Base-by-base conservation (phyloP, 345 rosid genomes). In the Heritiera littoralis region DNA sequence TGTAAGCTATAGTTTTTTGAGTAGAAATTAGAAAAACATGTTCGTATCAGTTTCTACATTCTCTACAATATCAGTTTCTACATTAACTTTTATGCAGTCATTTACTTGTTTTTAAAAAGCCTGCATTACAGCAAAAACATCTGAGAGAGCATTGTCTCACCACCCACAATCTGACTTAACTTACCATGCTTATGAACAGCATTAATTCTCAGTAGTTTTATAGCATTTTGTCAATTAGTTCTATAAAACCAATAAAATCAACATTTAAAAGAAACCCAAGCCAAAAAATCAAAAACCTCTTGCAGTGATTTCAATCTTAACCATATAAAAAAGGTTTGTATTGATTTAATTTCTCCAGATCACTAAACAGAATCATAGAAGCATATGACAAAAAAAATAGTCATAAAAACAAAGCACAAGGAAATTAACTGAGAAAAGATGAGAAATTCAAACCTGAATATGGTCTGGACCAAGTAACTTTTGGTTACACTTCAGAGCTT, bases 381-480 rank as follows among this genome's bases (percentile, higher is more conserved):
- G 20, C 38, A 28, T 76, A 61, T 45, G 41, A 63, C 15, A 13
- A 60, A 46, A 59, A 35, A 35, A 35, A 3, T 35, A 35, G 38
- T 35, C 38, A 35, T 35, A 35, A 35, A 35, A 35, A 35, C 38
- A 35, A 35, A 18, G 6, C 59, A 40, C 40, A 66, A 77, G 67
- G 51, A 80, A 67, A 14, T 72, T 71, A 45, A 68, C 67, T 56
- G 45, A 41, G 54, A 55, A 40, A 61, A 38, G 28, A 75, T 63
- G 3, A 74, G 77, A n/a, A 81, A 76, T 59, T n/a, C 41, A 69
- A 83, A 94, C 99, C 99, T 94, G 99, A 84, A 96, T 96, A 84
- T 96, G 99, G 81, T 96, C 99, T n/a, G 97, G 98, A 78, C 99
- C 99, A 46, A 96, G 99, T 81, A 94, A 87, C 82, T 86, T 90